These are phyloP conservation scores for Cercospora citrullina DNA, from an alignment of 2,329 filamentous ascomycete genomes.

Conservation along the genomic window DNA sequence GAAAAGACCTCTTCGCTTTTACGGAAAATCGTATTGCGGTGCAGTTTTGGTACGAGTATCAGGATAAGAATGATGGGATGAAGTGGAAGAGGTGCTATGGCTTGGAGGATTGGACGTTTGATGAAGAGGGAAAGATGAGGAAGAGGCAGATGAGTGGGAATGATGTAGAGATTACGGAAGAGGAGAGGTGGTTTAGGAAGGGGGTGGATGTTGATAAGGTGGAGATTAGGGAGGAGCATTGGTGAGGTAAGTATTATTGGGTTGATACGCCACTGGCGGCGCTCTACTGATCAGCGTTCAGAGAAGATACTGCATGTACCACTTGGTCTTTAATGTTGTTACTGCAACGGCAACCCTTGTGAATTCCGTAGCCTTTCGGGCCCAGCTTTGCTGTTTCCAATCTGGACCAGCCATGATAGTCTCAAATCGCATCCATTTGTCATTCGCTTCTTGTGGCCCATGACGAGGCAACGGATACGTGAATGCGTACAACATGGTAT, in stretches of 20 bases:
- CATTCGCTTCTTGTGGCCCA: too few species aligned
- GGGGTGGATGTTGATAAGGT: constrained; percentile 69
- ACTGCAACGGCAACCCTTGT: too few species aligned
- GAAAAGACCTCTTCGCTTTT: constrained; percentile 84
- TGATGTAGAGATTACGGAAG: constrained; percentile 63
- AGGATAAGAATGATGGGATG: constrained; percentile 61
- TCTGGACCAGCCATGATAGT: background rate
- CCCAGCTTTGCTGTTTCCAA: background rate
- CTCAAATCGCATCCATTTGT: too few species aligned
- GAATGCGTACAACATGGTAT: too few species aligned
- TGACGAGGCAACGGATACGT: too few species aligned
- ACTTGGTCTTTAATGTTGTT: too few species aligned
- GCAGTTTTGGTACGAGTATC: constrained; percentile 59
- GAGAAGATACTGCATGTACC: too few species aligned
- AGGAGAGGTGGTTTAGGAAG: constrained; percentile 68
- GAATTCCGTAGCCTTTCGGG: background rate
- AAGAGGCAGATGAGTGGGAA: constrained; percentile 78
- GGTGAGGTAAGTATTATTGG: too few species aligned
- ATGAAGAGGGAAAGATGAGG: constrained; percentile 66
- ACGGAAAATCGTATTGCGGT: constrained; percentile 75
- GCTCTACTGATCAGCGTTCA: too few species aligned
- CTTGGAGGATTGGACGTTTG: constrained; percentile 77
- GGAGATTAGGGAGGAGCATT: constrained; percentile 66
- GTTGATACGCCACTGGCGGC: too few species aligned
- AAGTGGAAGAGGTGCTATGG: constrained; percentile 83